Conservation (phyloP, 106 monocot genomes). For the Apostasia shenzhenica region DNA sequence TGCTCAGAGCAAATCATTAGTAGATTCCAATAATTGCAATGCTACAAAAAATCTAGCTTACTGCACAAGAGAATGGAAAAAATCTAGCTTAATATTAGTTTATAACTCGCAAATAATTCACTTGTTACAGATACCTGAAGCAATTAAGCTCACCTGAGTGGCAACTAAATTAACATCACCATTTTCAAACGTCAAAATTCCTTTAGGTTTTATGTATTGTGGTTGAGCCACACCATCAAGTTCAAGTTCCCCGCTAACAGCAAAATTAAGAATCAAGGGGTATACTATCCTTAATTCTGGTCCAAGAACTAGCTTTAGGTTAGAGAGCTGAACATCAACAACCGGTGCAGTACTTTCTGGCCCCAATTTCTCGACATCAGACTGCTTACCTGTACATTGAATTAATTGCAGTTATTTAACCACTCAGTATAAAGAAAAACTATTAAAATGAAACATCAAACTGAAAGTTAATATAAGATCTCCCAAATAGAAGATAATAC, state of each 20-base stretch:
- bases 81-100: no score
- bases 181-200: slow-evolving; percentile 91
- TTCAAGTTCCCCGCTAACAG: slow-evolving; percentile 97
- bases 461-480: background rate
- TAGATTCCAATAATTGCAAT: background rate
- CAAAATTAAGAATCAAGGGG: slow-evolving; percentile 94
- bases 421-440: background rate
- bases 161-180: slow-evolving; percentile 97
- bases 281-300: slow-evolving; percentile 95
- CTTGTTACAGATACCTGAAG: background rate
- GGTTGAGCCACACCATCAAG: slow-evolving; percentile 85
- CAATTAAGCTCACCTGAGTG: slow-evolving; percentile 53
- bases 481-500: background rate
- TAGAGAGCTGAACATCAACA: slow-evolving; percentile 68
- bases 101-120: background rate
- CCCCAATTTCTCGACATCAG: slow-evolving; percentile 44
- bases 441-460: slow-evolving; percentile 4
- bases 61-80: no score
- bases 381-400: slow-evolving; percentile 42
- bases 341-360: slow-evolving; percentile 35
- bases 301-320: slow-evolving; percentile 78
- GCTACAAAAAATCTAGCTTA: background rate
- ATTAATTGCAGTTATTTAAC: background rate
- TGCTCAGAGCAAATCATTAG: slow-evolving; percentile 3
- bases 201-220: slow-evolving; percentile 78